Evolutionary conservation across 2,329 filamentous ascomycete species (phyloP).

Genomic region (Lachnellula subtilissima): DNA sequence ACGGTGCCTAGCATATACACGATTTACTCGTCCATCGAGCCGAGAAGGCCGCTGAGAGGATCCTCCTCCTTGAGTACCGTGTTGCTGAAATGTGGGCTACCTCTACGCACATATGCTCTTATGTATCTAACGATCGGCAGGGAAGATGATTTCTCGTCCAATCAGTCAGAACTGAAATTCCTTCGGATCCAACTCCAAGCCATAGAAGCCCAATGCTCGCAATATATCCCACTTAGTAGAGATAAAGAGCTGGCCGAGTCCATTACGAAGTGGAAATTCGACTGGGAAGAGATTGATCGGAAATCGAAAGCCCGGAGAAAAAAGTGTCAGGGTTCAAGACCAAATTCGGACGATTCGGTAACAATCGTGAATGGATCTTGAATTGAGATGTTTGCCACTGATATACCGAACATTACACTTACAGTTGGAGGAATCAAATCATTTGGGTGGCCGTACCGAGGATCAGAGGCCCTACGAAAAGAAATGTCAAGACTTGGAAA

Average conservation of each 20-base stretch:
- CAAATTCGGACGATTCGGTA: neutral
- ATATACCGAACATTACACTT: too few species aligned
- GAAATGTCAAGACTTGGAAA: too few species aligned
- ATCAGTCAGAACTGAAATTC: constrained; percentile 56
- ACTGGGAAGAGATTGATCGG: constrained; percentile 50
- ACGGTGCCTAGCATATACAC: constrained; percentile 50
- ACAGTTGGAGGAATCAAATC: too few species aligned
- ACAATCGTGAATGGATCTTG: neutral
- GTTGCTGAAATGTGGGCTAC: constrained; percentile 50
- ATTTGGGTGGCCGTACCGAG: too few species aligned
- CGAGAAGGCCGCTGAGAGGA: constrained; percentile 52
- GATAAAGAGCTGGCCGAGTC: constrained; percentile 54
- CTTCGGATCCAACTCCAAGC: constrained; percentile 58
- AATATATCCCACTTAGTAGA: constrained; percentile 42
- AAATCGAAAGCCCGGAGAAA: constrained; percentile 25
- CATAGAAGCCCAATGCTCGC: constrained; percentile 53
- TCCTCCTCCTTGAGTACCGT: constrained; percentile 55
- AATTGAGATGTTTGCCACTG: neutral
- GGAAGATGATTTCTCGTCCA: constrained; percentile 51
- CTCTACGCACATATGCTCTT: constrained; percentile 20
- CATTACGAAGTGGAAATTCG: constrained; percentile 57
- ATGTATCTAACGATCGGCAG: constrained; percentile 30
- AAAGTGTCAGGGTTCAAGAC: constrained; percentile 6
- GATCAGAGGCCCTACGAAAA: too few species aligned
- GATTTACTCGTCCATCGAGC: constrained; percentile 53